A percentile compares a stretch with the other conserved stretches of the same genome.
Evolutionary conservation across 2,329 filamentous ascomycete genomes (phyloP).

Genomic region (Diaporthe sp.): DNA sequence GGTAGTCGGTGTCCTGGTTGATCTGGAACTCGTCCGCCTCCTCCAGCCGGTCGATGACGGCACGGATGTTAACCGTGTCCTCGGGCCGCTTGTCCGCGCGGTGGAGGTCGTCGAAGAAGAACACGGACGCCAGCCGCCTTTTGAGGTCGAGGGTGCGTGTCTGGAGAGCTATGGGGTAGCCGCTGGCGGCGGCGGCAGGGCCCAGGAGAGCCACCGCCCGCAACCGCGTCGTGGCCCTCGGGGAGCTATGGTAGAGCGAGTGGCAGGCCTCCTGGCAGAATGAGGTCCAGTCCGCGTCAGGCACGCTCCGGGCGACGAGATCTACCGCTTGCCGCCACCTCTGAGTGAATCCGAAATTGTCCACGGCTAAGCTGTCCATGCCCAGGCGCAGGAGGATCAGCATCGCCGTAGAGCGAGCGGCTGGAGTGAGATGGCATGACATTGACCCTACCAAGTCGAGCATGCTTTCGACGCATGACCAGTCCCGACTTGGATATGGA

Average conservation of each 20-base stretch:
- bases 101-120: conserved; percentile 68
- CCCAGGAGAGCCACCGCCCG: conserved; percentile 73
- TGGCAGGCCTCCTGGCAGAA: conserved; percentile 63
- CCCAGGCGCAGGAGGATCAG: conserved; percentile 68
- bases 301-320: conserved; percentile 59
- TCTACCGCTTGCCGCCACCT: conserved; percentile 59
- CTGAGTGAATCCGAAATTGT: conserved; percentile 57
- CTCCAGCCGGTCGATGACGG: conserved; percentile 62
- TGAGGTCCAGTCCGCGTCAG: conserved; percentile 51
- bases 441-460: conserved; percentile 58
- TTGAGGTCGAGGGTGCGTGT: conserved; percentile 70
- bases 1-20: conserved; percentile 74
- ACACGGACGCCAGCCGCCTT: conserved; percentile 75
- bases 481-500: conserved; percentile 55
- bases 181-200: conserved; percentile 54
- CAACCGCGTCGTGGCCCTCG: conserved; percentile 65
- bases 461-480: conserved; percentile 60
- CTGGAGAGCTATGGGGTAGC: neutral
- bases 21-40: conserved; percentile 65
- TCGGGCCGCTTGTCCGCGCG: conserved; percentile 59
- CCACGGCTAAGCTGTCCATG: conserved; percentile 65
- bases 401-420: conserved; percentile 56
- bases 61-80: conserved; percentile 57
- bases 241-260: conserved; percentile 62
- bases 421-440: conserved; percentile 53